Evolutionary conservation across 257 asterid genomes (phyloP), one percentile per base, ranked within the genome.

Genomic region (Scutellaria minor): DNA sequence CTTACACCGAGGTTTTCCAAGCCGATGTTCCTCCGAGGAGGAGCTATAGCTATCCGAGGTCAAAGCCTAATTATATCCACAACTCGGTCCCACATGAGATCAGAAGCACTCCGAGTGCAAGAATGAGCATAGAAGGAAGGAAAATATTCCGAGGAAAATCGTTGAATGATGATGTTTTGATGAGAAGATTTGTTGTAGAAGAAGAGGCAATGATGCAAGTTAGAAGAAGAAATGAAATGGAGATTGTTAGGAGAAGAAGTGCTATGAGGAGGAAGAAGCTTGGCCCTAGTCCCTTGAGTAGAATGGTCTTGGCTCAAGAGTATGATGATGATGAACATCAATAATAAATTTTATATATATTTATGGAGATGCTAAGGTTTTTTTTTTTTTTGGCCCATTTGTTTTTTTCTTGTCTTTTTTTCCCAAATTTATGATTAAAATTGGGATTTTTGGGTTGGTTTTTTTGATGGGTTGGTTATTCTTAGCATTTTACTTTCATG

Each of bases 211-310:
- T 87, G 94, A 83, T 82, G 95, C 90, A 87, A 74, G 84, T 79
- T 40, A 88, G 87, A 46, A 90, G 88, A 76, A 92, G 92, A 75
- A 92, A 90, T 84, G 85, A 92, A 77, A 87, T 90, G 96, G 97
- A 90, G 70, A 83, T 87, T 77, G 83, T 92, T 66, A 90, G 86
- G 84, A 92, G 85, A 75, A 85, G 91, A 77, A 86, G 90, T 77
- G 74, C 77, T 2, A 61, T 82, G 83, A 87, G 85, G 67, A 92
- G 90, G 79, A 86, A 78, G 71, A 90, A 75, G 59, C 83, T 90
- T 82, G 97, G 97, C 4, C 96, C 92, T 46, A 92, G 98, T 82
- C 98, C 92, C 54, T 84, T 90, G 79, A 80, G 98, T 84, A 90
- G 81, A 83, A 90, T 90, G 97, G 83, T 69, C 64, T 77, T 90